A percentile compares a stretch with the other conserved stretches of the same genome.
Evolutionary conservation across 2,329 filamentous ascomycete species (phyloP).

Genomic region (Xylariaceae sp.): DNA sequence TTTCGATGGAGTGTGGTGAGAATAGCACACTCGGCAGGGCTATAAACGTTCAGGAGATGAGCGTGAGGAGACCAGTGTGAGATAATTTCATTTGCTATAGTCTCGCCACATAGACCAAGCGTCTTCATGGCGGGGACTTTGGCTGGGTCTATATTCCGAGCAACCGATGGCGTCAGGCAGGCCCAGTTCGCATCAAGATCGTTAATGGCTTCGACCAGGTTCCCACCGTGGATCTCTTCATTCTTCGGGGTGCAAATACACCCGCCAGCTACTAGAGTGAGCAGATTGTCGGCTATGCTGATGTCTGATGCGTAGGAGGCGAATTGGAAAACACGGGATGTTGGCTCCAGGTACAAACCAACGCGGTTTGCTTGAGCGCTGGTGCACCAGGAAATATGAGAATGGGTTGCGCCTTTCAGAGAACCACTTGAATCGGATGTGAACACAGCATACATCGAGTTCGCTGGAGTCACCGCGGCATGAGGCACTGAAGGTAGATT

Average conservation of each 20-base stretch:
- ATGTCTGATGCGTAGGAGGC: constrained; percentile 22
- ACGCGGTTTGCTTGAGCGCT: constrained; percentile 54
- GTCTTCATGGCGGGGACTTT: constrained; percentile 25
- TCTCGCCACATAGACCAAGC: constrained; percentile 27
- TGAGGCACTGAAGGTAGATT: background rate
- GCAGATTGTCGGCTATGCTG: constrained; percentile 21
- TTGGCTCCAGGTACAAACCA: constrained; percentile 35
- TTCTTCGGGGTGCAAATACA: constrained; percentile 25
- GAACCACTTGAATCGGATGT: constrained; percentile 55
- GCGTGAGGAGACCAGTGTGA: constrained; percentile 21
- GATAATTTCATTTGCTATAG: constrained; percentile 19
- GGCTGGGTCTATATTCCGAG: constrained; percentile 21
- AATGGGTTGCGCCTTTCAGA: constrained; percentile 54
- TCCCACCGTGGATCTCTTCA: constrained; percentile 15
- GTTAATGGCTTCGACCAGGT: constrained; percentile 21
- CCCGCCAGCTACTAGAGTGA: constrained; percentile 22
- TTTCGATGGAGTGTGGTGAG: constrained; percentile 12
- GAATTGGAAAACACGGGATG: constrained; percentile 24
- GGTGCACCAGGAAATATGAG: constrained; percentile 34
- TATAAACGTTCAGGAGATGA: constrained; percentile 25
- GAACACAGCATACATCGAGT: constrained; percentile 47
- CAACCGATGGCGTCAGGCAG: constrained; percentile 27
- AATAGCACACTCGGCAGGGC: constrained; percentile 25
- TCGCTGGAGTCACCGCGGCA: background rate
- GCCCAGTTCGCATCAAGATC: constrained; percentile 21